A percentile compares a stretch with the other conserved stretches of the same genome.
Evolutionary conservation across 495 filamentous ascomycete genomes (phyloP).

Genomic region (Talaromyces trachyspermus): DNA sequence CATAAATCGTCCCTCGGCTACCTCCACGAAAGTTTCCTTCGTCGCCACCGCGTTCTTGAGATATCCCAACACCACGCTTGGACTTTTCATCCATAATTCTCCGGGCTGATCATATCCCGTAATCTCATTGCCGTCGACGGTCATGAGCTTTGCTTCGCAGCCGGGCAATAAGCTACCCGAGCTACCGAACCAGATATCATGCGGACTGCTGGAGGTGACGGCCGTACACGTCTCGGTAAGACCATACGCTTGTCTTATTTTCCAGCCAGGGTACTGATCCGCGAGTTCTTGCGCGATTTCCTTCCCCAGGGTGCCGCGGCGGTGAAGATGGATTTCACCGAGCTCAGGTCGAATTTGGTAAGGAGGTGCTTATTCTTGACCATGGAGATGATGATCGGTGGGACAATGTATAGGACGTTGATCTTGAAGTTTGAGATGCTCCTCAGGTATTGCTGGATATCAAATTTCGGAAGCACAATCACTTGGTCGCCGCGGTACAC

Average conservation of each 20-base stretch:
- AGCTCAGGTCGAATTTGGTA: conserved; percentile 67
- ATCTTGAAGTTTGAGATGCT: conserved; percentile 71
- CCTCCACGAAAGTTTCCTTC: conserved; percentile 67
- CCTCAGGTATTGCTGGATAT: conserved; percentile 54
- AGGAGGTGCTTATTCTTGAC: conserved; percentile 55
- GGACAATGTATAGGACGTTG: conserved; percentile 61
- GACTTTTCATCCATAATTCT: conserved; percentile 69
- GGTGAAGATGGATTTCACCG: conserved; percentile 61
- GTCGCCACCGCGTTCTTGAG: conserved; percentile 78
- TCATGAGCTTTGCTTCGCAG: conserved; percentile 60
- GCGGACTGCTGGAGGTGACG: conserved; percentile 52
- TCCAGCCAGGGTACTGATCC: conserved; percentile 55
- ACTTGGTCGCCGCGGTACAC: conserved; percentile 73
- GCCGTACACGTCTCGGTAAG: conserved; percentile 78
- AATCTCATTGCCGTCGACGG: conserved; percentile 64
- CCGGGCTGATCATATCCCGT: conserved; percentile 68
- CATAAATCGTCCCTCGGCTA: conserved; percentile 50
- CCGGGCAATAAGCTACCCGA: conserved; percentile 66
- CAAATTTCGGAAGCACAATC: conserved; percentile 77
- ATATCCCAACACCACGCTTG: conserved; percentile 74
- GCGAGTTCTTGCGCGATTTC: conserved; percentile 66
- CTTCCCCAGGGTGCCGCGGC: conserved; percentile 76
- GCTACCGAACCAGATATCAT: conserved; percentile 65
- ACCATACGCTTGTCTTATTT: conserved; percentile 76
- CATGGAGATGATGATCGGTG: conserved; percentile 81